Conservation (phyloP, 2,329 filamentous ascomycete genomes). For the Trichoderma cornu-damae region DNA sequence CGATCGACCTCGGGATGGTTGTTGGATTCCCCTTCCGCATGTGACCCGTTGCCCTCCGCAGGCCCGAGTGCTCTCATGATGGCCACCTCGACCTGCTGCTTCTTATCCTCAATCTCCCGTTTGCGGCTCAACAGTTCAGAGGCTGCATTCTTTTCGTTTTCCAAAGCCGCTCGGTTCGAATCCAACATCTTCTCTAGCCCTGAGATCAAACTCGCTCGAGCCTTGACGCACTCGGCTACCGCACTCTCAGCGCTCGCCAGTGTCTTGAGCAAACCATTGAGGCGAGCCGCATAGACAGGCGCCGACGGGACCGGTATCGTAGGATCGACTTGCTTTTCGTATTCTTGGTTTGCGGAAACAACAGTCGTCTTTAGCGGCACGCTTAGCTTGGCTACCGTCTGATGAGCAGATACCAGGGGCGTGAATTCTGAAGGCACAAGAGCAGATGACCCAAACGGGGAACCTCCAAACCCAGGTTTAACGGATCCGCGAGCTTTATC, state of each 20-base stretch:
- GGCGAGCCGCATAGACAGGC: conserved; percentile 83
- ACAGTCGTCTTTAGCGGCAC: conserved; percentile 62
- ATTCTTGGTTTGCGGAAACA: conserved; percentile 72
- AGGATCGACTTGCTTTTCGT: conserved; percentile 74
- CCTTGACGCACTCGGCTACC: conserved; percentile 83
- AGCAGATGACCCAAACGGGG: conserved; percentile 52
- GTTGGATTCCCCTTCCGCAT: conserved; percentile 42
- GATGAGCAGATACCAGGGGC: conserved; percentile 68
- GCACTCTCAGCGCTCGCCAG: conserved; percentile 84
- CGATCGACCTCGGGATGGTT: conserved; percentile 59
- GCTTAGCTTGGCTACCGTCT: conserved; percentile 66
- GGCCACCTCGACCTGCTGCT: conserved; percentile 80
- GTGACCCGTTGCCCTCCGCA: conserved; percentile 47
- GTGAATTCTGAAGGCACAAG: conserved; percentile 70
- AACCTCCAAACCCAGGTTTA: conserved; percentile 51
- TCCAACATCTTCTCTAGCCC: conserved; percentile 79
- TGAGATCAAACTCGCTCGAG: conserved; percentile 68
- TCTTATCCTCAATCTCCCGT: conserved; percentile 70
- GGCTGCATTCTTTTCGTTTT: conserved; percentile 63
- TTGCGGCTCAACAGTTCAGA: conserved; percentile 62
- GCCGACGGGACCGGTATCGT: conserved; percentile 65
- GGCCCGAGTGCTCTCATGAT: conserved; percentile 80
- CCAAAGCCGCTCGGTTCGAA: conserved; percentile 63
- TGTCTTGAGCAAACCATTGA: conserved; percentile 84
- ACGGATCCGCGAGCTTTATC: conserved; percentile 54